Evolutionary conservation across 2,329 filamentous ascomycete species (phyloP), one percentile per base, ranked within the genome.

Genomic region (Ceratocystis diversiconidia): DNA sequence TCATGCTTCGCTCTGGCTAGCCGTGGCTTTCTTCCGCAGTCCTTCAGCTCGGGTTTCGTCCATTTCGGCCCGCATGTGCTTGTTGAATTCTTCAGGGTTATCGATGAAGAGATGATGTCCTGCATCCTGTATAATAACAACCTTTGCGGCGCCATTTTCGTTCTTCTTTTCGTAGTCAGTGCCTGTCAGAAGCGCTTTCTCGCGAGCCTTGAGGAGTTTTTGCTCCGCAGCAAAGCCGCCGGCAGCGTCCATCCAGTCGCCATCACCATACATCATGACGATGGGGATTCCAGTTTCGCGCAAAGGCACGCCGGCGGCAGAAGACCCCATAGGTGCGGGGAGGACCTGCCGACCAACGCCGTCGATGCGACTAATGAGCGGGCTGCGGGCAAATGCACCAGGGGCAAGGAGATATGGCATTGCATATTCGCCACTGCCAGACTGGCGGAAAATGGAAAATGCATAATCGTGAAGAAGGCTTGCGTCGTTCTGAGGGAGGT

Each of bases 191-290:
- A 96, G 76, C 0, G 82, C 79, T 62, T 82, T 82, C 30, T 76
- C 75, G 69, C 82, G 83, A 69, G 87, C 85, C 66, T 86, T 80
- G 68, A 89, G 86, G 12, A 97, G 81, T 74, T 88, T 91, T 75
- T 92, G 84, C 72, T 88, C 84, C 0, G 92, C 86, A 0, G 88
- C 90, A 60, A 86, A 84, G 0, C 94, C 94, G 32, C 92, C 94
- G 0, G 85, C 85, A 7, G 94, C 86, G 70, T 99, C 94, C 94
- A 99, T 99, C 94, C 94, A 99, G 78, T 99, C 94, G 72, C 94
- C 86, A 71, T 97, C 92, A 69, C 94, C 94, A 73, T 99, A 99
- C 88, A 97, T 92, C 73, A 99, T 83, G 7, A 97, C 82, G 41
- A 97, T 79, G 0, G 94, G 92, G 62, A 91, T 79, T 1, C 92